Percentiles rank a stretch among this genome's conserved stretches.
These are phyloP conservation scores for Ganoderma multipileum DNA, from an alignment of 1,284 basidiomycete species.

Conservation along the genomic window DNA sequence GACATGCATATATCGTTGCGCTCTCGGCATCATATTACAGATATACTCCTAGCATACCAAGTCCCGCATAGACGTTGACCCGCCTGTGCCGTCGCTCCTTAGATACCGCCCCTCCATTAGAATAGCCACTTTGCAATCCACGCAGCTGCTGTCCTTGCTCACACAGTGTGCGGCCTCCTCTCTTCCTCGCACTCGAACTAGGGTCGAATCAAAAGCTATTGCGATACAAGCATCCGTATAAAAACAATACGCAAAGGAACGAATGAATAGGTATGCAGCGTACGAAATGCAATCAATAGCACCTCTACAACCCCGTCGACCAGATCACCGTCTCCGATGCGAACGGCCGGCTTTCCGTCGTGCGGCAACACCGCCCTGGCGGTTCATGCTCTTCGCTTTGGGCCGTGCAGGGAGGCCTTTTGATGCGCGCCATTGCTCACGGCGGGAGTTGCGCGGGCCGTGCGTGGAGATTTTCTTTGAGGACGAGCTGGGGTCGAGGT, in stretches of 20 bases:
- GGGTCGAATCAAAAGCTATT: not conserved
- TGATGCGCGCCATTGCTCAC: slow-evolving; percentile 77
- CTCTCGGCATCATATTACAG: not conserved
- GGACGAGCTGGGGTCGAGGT: slow-evolving; percentile 49
- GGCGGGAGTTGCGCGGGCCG: slow-evolving; percentile 71
- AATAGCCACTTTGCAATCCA: slow-evolving; percentile 20
- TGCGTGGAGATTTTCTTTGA: slow-evolving; percentile 70
- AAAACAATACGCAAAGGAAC: not conserved
- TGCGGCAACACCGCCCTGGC: slow-evolving; percentile 66
- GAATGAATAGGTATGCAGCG: not conserved
- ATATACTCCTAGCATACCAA: slow-evolving; percentile 7
- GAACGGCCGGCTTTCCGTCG: slow-evolving; percentile 71
- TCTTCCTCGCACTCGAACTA: not conserved
- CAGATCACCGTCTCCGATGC: slow-evolving; percentile 66
- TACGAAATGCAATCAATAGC: not conserved
- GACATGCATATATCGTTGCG: not conserved
- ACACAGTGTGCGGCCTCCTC: not conserved
- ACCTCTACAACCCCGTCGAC: not conserved
- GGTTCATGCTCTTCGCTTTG: slow-evolving; percentile 62
- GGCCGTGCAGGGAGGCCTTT: slow-evolving; percentile 68
- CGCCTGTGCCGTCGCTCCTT: slow-evolving; percentile 18
- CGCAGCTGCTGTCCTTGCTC: slow-evolving; percentile 23
- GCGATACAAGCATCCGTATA: not conserved
- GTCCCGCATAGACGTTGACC: slow-evolving; percentile 18
- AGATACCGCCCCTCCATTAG: slow-evolving; percentile 11